phyloP scores from a whole-genome alignment of 768 basidiomycete genomes.

The Phylloporus sp. region DNA sequence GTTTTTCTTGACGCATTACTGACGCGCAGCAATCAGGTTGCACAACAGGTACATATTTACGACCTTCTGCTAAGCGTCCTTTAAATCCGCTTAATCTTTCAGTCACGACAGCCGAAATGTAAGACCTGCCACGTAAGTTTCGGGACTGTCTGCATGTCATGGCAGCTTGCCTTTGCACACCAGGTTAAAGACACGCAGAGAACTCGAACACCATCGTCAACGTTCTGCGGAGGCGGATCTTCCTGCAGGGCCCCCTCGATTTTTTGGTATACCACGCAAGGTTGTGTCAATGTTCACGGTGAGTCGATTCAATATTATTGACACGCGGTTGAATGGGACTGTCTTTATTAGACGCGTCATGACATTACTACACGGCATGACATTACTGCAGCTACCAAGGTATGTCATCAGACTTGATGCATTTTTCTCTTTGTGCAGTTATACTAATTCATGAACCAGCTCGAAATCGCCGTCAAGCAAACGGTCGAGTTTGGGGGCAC shows the following conservation, averaged over 20 bases:
- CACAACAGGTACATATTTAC: constrained; percentile 22
- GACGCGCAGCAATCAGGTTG: constrained; percentile 28
- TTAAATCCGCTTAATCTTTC: constrained; percentile 11
- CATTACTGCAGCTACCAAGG: constrained; percentile 13
- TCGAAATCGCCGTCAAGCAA: too few relatives aligned
- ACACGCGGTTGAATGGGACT: neutral
- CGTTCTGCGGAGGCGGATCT: constrained; percentile 29
- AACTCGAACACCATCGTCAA: constrained; percentile 28
- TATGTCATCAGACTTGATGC: constrained; percentile 4
- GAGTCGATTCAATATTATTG: neutral
- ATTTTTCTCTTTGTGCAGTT: too few relatives aligned
- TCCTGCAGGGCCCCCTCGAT: constrained; percentile 22
- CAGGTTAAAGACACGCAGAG: constrained; percentile 37
- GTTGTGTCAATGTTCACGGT: constrained; percentile 5
- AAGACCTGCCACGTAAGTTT: constrained; percentile 33
- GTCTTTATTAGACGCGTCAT: constrained; percentile 9
- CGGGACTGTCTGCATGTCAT: neutral
- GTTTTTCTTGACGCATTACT: neutral
- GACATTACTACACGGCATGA: too few relatives aligned
- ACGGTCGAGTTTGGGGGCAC: too few relatives aligned
- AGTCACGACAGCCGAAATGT: constrained; percentile 32
- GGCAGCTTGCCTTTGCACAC: neutral
- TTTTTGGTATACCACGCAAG: constrained; percentile 16
- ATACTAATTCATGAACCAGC: too few relatives aligned
- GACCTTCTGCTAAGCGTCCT: constrained; percentile 7